Conservation (phyloP, 495 filamentous ascomycete species). For the Tuber microsphaerosporum region DNA sequence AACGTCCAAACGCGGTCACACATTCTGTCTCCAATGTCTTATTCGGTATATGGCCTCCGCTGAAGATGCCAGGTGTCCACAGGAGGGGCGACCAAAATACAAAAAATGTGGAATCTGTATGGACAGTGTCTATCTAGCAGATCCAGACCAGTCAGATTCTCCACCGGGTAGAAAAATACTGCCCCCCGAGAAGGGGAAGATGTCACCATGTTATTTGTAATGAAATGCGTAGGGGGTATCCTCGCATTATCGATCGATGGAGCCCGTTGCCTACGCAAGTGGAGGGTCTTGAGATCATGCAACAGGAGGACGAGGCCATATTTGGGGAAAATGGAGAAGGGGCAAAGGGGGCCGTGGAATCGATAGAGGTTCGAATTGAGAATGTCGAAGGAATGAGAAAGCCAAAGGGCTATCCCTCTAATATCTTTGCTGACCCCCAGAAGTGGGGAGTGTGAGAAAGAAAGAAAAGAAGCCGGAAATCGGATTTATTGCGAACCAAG, state of each 20-base stretch:
- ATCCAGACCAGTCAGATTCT: slow-evolving; percentile 90
- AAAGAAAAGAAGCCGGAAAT: slow-evolving; percentile 50
- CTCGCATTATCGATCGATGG: slow-evolving; percentile 75
- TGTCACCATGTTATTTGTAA: slow-evolving; percentile 81
- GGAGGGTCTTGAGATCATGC: slow-evolving; percentile 66
- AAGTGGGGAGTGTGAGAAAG: slow-evolving; percentile 46
- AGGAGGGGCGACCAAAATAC: slow-evolving; percentile 69
- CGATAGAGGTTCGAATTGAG: slow-evolving; percentile 25
- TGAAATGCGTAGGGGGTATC: slow-evolving; percentile 68
- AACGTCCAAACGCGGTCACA: slow-evolving; percentile 96
- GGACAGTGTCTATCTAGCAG: slow-evolving; percentile 80
- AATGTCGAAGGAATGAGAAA: slow-evolving; percentile 57
- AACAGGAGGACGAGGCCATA: slow-evolving; percentile 79
- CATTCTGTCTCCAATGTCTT: slow-evolving; percentile 89
- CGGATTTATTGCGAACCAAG: slow-evolving; percentile 45
- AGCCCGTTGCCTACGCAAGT: slow-evolving; percentile 58
- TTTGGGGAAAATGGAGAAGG: slow-evolving; percentile 91
- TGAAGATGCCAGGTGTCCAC: slow-evolving; percentile 54
- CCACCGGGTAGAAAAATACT: slow-evolving; percentile 75
- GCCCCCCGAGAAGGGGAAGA: slow-evolving; percentile 72
- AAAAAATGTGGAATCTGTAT: slow-evolving; percentile 92
- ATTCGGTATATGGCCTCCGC: slow-evolving; percentile 91
- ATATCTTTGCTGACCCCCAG: slow-evolving; percentile 42
- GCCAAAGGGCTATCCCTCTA: slow-evolving; percentile 41
- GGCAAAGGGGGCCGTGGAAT: slow-evolving; percentile 63